phyloP scores from a whole-genome alignment of 768 basidiomycete genomes.

The Gelatoporia subvermispora region DNA sequence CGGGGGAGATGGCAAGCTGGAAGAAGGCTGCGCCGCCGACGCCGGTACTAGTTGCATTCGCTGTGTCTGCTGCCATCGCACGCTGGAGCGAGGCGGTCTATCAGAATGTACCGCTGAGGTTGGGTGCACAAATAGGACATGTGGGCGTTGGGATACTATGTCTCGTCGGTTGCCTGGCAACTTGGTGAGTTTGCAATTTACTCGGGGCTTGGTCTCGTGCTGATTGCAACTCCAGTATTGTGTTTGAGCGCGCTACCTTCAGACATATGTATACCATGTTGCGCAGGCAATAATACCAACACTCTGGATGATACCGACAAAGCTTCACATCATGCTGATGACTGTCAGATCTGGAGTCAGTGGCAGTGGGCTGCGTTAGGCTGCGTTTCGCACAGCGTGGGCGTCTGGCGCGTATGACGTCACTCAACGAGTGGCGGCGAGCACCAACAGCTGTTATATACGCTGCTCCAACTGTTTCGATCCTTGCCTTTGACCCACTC shows the following conservation, averaged over 20 bases:
- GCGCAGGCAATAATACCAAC: no score
- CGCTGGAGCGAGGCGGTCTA: slow-evolving; percentile 19
- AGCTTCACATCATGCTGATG: no score
- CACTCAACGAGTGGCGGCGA: no score
- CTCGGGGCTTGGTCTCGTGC: background rate
- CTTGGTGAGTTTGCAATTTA: slow-evolving; percentile 19
- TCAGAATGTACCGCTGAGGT: slow-evolving; percentile 9
- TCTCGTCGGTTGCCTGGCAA: slow-evolving; percentile 15
- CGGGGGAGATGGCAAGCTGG: slow-evolving; percentile 15
- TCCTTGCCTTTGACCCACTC: no score
- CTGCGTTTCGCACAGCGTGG: no score
- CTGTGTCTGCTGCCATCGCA: slow-evolving; percentile 16
- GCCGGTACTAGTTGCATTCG: slow-evolving; percentile 21
- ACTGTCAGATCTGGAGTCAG: no score
- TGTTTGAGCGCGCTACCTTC: slow-evolving; percentile 20
- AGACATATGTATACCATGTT: no score
- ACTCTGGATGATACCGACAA: no score
- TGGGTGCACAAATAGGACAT: slow-evolving; percentile 23
- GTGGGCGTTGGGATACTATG: slow-evolving; percentile 20
- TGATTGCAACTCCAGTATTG: slow-evolving; percentile 8
- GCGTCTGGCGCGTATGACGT: no score
- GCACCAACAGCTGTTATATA: no score
- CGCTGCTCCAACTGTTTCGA: no score
- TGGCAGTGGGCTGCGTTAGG: no score
- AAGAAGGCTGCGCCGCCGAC: slow-evolving; percentile 19